Percentiles rank a stretch among this genome's conserved stretches.
Evolutionary conservation across 768 basidiomycete genomes (phyloP).

Genomic region (Mycena galericulata): DNA sequence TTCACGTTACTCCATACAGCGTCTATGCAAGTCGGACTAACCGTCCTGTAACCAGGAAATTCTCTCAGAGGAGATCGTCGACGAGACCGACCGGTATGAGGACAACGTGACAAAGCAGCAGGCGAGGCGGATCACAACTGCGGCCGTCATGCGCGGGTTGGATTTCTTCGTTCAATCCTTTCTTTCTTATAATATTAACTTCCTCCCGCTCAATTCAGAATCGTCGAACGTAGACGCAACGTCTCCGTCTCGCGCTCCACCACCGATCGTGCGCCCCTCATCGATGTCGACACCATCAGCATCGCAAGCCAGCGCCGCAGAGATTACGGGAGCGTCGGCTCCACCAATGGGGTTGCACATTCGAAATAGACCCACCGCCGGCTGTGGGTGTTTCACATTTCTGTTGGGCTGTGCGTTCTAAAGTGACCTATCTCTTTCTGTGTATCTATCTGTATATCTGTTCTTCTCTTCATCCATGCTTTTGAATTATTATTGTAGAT

Average conservation of each 20-base stretch:
- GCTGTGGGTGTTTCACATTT: no score
- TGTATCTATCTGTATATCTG: no score
- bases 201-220: conserved; percentile 46
- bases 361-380: no score
- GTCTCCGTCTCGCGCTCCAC: conserved; percentile 22
- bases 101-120: conserved; percentile 86
- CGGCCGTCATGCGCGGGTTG: conserved; percentile 85
- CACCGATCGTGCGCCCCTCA: conserved; percentile 49
- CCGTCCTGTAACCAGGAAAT: conserved; percentile 83
- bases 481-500: no score
- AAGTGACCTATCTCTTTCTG: no score
- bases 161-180: neutral
- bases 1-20: neutral
- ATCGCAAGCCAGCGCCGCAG: no score
- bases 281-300: no score
- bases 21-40: no score
- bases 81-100: conserved; percentile 92
- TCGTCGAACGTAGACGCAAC: conserved; percentile 64
- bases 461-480: no score
- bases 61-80: conserved; percentile 95
- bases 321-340: no score
- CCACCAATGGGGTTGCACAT: no score
- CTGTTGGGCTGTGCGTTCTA: no score
- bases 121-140: conserved; percentile 78
- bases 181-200: neutral